Percentiles rank a stretch among this genome's conserved stretches.
These are phyloP conservation scores for Trametes meyenii DNA, from an alignment of 768 basidiomycete genomes.

Conservation along the genomic window DNA sequence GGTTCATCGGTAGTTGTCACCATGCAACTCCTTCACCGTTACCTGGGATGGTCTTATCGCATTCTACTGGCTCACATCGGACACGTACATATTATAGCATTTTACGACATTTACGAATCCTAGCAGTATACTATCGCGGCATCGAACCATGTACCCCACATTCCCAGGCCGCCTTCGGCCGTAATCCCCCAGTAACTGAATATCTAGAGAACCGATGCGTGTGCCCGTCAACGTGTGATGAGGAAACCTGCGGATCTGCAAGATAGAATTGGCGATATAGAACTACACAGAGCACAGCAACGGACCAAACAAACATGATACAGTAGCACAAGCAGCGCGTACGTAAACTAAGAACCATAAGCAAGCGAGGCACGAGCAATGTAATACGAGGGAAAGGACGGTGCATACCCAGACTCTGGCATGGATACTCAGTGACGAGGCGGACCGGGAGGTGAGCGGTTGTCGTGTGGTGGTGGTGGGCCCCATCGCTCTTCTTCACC, in stretches of 20 bases:
- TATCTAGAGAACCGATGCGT: not conserved
- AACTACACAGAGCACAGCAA: slow-evolving; percentile 23
- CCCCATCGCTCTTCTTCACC: slow-evolving; percentile 21
- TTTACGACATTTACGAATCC: slow-evolving; percentile 4
- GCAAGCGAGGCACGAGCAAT: not conserved
- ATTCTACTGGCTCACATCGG: not conserved
- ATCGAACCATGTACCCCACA: not conserved
- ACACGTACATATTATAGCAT: not conserved
- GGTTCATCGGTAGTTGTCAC: slow-evolving; percentile 37
- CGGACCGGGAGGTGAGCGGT: slow-evolving; percentile 15
- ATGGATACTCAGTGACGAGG: slow-evolving; percentile 8
- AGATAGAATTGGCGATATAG: slow-evolving; percentile 16
- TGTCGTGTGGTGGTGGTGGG: slow-evolving; percentile 4
- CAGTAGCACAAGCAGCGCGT: slow-evolving; percentile 22
- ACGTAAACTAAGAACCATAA: slow-evolving; percentile 5
- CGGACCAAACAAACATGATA: slow-evolving; percentile 20
- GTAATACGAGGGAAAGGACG: not conserved
- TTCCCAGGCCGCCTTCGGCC: not conserved
- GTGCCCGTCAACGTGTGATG: not conserved
- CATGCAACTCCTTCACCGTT: not conserved
- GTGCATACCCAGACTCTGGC: not conserved
- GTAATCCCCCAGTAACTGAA: not conserved
- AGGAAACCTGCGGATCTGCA: not conserved
- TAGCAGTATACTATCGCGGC: slow-evolving; percentile 9
- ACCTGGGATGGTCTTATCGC: not conserved